Conservation (phyloP, 805 yeast genomes). For the Monosporozyma aerobia region DNA sequence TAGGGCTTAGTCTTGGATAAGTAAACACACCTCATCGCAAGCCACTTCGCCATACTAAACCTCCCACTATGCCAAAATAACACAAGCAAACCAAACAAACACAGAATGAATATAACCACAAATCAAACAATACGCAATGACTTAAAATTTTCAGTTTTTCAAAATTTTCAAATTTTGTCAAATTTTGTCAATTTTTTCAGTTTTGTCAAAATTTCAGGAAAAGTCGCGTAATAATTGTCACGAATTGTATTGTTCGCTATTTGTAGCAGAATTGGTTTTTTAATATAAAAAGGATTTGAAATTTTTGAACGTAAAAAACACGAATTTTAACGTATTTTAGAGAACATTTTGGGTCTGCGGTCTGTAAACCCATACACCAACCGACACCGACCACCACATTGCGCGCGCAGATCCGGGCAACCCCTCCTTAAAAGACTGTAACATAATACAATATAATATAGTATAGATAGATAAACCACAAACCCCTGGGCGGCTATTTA, state of each 20-base stretch:
- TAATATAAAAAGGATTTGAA: constrained; percentile 1
- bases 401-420: neutral
- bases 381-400: neutral
- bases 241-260: neutral
- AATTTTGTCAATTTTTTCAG: too few relatives aligned
- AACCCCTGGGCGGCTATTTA: constrained; percentile 3
- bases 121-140: too few relatives aligned
- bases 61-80: too few relatives aligned
- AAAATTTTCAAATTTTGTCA: too few relatives aligned
- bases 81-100: too few relatives aligned
- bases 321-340: neutral
- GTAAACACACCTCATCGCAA: too few relatives aligned
- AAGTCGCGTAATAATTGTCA: neutral
- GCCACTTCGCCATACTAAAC: too few relatives aligned
- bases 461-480: neutral
- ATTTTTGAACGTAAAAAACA: neutral
- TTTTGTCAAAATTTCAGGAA: neutral
- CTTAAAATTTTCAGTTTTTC: too few relatives aligned
- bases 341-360: neutral
- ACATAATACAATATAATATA: too few relatives aligned
- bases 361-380: neutral
- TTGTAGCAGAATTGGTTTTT: neutral
- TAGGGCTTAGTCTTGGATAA: too few relatives aligned
- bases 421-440: neutral
- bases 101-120: too few relatives aligned